Conservation (phyloP, 2,329 filamentous ascomycete genomes). For the Albophoma yamanashiensis region DNA sequence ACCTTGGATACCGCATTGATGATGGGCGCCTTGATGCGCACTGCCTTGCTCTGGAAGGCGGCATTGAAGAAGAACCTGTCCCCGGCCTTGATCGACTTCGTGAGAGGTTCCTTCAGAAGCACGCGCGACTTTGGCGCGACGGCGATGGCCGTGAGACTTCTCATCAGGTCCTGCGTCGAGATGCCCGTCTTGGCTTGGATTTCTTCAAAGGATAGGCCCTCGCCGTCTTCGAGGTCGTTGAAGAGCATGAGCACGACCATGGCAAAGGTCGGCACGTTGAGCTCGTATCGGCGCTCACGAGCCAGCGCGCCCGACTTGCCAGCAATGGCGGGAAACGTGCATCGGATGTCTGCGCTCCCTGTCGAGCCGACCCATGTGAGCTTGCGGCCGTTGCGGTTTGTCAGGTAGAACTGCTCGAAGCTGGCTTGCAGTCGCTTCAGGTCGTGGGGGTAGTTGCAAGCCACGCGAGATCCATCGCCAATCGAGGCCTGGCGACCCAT, state of each 20-base stretch:
- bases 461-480: slow-evolving; percentile 28
- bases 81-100: slow-evolving; percentile 62
- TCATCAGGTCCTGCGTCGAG: slow-evolving; percentile 58
- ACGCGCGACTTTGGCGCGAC: slow-evolving; percentile 77
- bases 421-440: slow-evolving; percentile 69
- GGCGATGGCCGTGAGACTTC: slow-evolving; percentile 71
- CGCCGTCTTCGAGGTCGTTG: slow-evolving; percentile 56
- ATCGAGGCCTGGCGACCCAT: slow-evolving; percentile 54
- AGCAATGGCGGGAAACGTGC: slow-evolving; percentile 60
- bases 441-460: slow-evolving; percentile 63
- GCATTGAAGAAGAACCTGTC: slow-evolving; percentile 79
- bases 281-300: slow-evolving; percentile 67
- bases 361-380: slow-evolving; percentile 67
- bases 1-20: slow-evolving; percentile 76
- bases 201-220: slow-evolving; percentile 54
- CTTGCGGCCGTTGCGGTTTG: slow-evolving; percentile 77
- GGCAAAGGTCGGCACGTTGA: slow-evolving; percentile 85
- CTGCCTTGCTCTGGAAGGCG: slow-evolving; percentile 68
- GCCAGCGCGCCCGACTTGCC: slow-evolving; percentile 54
- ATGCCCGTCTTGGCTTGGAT: slow-evolving; percentile 79
- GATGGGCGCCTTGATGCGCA: slow-evolving; percentile 83
- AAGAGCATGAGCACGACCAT: slow-evolving; percentile 88
- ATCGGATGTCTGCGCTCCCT: slow-evolving; percentile 79
- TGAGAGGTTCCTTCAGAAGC: slow-evolving; percentile 68
- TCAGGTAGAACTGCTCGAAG: slow-evolving; percentile 81